Evolutionary conservation across 805 yeast species (phyloP).

Genomic region (Candida germanica): DNA sequence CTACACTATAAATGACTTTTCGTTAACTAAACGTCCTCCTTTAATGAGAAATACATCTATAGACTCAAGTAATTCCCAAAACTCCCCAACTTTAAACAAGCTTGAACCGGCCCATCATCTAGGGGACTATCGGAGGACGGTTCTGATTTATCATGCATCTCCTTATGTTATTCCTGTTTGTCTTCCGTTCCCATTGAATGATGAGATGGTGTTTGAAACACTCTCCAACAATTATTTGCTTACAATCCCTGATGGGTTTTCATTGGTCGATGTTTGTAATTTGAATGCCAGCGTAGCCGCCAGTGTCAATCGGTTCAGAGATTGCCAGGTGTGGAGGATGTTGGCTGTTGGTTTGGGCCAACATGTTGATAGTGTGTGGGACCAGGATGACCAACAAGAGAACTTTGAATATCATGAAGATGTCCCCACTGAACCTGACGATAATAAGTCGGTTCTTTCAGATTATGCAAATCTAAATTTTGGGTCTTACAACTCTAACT

Average conservation of each 20-base stretch:
- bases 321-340: slow-evolving; percentile 62
- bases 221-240: slow-evolving; percentile 49
- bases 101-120: background rate
- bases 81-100: slow-evolving; percentile 12
- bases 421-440: slow-evolving; percentile 7
- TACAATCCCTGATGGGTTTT: slow-evolving; percentile 46
- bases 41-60: slow-evolving; percentile 31
- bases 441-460: slow-evolving; percentile 28
- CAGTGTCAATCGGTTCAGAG: slow-evolving; percentile 47
- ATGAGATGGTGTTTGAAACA: slow-evolving; percentile 42
- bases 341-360: slow-evolving; percentile 47
- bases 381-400: slow-evolving; percentile 1
- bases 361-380: slow-evolving; percentile 8
- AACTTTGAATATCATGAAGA: background rate
- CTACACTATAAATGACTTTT: slow-evolving; percentile 8
- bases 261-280: slow-evolving; percentile 52
- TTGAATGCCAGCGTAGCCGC: slow-evolving; percentile 57
- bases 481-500: slow-evolving; percentile 40
- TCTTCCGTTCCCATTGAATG: slow-evolving; percentile 42
- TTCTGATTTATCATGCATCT: slow-evolving; percentile 20
- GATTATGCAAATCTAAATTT: slow-evolving; percentile 36
- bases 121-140: slow-evolving; percentile 7
- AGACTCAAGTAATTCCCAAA: slow-evolving; percentile 24
- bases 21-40: slow-evolving; percentile 21
- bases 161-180: slow-evolving; percentile 41